A percentile compares a stretch with the other conserved stretches of the same genome.
These are phyloP conservation scores for Aurifilum marmelostoma DNA, from an alignment of 2,329 filamentous ascomycete genomes.

Conservation along the genomic window DNA sequence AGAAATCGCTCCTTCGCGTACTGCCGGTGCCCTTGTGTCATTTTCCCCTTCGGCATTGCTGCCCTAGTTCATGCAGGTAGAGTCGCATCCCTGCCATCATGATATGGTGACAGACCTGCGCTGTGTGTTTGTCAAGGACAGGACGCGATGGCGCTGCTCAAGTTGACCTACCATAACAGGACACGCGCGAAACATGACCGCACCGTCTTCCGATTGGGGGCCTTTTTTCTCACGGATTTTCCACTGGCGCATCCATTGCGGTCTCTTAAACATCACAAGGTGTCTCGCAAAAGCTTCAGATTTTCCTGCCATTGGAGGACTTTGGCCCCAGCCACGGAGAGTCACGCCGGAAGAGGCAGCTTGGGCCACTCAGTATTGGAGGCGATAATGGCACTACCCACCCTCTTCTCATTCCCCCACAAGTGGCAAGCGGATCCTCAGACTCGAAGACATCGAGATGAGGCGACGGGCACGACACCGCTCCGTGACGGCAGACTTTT, in stretches of 20 bases:
- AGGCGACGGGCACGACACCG: not conserved
- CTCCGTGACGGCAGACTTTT: not conserved
- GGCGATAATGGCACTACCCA: no score
- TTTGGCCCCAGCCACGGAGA: constrained; percentile 4
- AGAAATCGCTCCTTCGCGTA: not conserved
- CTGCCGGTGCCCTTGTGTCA: not conserved
- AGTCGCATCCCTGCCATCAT: not conserved
- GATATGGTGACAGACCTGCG: not conserved
- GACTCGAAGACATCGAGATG: not conserved
- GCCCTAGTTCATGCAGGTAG: not conserved
- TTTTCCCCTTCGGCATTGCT: constrained; percentile 2
- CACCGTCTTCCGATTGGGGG: constrained; percentile 11
- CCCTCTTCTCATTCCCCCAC: not conserved
- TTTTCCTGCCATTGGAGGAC: constrained; percentile 22
- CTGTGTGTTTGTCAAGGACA: not conserved
- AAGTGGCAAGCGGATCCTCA: not conserved
- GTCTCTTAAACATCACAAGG: not conserved
- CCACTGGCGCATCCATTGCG: not conserved
- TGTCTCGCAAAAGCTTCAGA: not conserved
- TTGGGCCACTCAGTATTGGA: not conserved
- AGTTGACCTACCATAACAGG: constrained; percentile 5
- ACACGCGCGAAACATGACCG: not conserved
- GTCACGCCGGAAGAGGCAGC: constrained; percentile 12
- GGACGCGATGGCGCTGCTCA: not conserved
- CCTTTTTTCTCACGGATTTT: not conserved